These are phyloP conservation scores for Fusarium chlamydosporum DNA, from an alignment of 2,329 filamentous ascomycete genomes.

Conservation along the genomic window DNA sequence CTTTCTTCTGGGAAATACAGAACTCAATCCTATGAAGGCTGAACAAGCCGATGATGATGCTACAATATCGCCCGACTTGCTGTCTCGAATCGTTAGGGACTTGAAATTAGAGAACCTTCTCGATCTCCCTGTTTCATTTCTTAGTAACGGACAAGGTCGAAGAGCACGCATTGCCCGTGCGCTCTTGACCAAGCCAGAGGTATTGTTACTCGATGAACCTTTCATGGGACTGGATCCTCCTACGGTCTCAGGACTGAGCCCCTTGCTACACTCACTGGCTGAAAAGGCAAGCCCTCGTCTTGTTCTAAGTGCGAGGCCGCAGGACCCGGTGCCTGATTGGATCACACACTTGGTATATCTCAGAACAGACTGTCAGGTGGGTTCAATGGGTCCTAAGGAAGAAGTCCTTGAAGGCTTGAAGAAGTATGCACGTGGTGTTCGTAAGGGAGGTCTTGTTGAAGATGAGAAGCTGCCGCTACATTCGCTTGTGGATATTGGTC, in stretches of 20 bases:
- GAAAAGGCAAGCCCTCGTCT: conserved; percentile 77
- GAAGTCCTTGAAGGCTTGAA: conserved; percentile 70
- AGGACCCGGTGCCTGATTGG: conserved; percentile 91
- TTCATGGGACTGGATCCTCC: conserved; percentile 96
- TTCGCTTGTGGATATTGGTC: conserved; percentile 65
- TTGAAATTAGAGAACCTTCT: conserved; percentile 78
- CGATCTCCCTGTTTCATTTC: conserved; percentile 85
- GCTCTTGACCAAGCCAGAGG: conserved; percentile 81
- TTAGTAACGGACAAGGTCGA: conserved; percentile 94
- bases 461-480: conserved; percentile 65
- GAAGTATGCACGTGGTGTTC: conserved; percentile 63
- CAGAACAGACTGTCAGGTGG: conserved; percentile 74
- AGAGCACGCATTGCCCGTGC: conserved; percentile 90
- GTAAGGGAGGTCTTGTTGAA: conserved; percentile 60
- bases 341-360: conserved; percentile 86
- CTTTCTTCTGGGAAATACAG: conserved; percentile 85
- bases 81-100: conserved; percentile 76
- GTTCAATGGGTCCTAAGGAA: conserved; percentile 74
- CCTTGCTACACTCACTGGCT: conserved; percentile 77
- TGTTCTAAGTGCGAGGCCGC: conserved; percentile 82
- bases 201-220: conserved; percentile 90
- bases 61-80: conserved; percentile 63
- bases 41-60: conserved; percentile 59
- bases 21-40: conserved; percentile 77
- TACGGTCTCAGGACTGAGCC: conserved; percentile 79